Base-by-base conservation (phyloP, 1,284 basidiomycete genomes). In the Neonothopanus nambi region DNA sequence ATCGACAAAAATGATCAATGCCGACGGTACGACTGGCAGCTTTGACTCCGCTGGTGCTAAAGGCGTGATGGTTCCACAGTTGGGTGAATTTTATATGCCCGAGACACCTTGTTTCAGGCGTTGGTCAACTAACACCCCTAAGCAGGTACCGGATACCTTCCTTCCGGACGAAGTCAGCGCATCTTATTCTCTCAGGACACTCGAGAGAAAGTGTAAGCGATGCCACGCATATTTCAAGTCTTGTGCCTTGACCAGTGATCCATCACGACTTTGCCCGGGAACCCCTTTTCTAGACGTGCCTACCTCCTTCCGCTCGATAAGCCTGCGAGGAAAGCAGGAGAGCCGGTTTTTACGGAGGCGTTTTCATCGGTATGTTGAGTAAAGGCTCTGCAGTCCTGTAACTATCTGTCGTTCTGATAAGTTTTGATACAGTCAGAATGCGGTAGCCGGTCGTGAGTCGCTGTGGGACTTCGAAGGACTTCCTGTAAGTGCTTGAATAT, bases 1-100 rank as follows among this genome's bases (percentile, higher is more conserved):
- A 55, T 76, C 83, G 8, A 88, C 83, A 0, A 89, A 85, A 62
- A 69, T 88, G 58, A 66, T 87, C 44, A 78, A 80, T 51, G 67
- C 73, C 5, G 82, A 88, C 61, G 88, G 87, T 42, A 72, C 80
- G 18, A 60, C 76, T 24, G 84, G 82, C 48, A 86, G 70, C 37
- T 59, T 57, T 35, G 53, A 57, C 24, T 48, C 50, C 17, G 46
- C 30, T 23, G 61, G 61, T 46, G 58, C 51, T 26, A 53, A 47
- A 13, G 57, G 61, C 51, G 55, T 60, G 11, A 45, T 59, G 49
- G 49, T 54, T 7, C 52, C 55, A 8, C 48, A 51, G 18, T 41
- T 59, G 24, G 54, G 57, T 56, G 15, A 3, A 51, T 47, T n/a
- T 30, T 5, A 26, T 20, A 18, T 37, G 37, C 11, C 17, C n/a